Evolutionary conservation across 73 alveolate genomes (phyloP).

Genomic region (Tetrahymena borealis): DNA sequence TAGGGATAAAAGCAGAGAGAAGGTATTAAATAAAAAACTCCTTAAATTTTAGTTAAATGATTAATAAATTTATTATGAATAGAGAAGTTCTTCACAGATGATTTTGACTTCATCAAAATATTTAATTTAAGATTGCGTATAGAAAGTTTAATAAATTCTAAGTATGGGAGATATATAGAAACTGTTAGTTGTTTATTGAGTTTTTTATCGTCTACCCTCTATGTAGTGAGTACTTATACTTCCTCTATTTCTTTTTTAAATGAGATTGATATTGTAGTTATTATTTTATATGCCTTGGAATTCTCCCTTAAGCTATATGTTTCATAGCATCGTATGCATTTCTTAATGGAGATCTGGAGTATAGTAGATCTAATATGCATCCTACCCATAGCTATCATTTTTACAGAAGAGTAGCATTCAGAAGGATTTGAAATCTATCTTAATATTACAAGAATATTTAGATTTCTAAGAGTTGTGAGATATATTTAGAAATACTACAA

Average conservation of each 20-base stretch:
- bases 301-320: not conserved
- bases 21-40: not conserved
- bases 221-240: not conserved
- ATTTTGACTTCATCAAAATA: not conserved
- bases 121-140: not conserved
- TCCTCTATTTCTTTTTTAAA: not conserved
- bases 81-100: not conserved
- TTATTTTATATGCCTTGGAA: not conserved
- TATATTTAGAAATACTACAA: slow-evolving; percentile 18
- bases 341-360: not conserved
- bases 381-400: not conserved
- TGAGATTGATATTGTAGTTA: not conserved
- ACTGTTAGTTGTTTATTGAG: not conserved
- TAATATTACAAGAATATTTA: slow-evolving; percentile 17
- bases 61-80: not conserved
- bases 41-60: not conserved
- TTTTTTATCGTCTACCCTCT: not conserved
- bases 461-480: slow-evolving; percentile 36
- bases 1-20: not conserved
- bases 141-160: not conserved
- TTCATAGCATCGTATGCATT: not conserved
- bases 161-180: not conserved
- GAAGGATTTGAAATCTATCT: slow-evolving; percentile 12
- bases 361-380: not conserved
- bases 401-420: not conserved